Evolutionary conservation across 225 moss, liverwort and hornwort species (phyloP), one percentile per base, ranked within the genome.

Genomic region (Climacium dendroides): DNA sequence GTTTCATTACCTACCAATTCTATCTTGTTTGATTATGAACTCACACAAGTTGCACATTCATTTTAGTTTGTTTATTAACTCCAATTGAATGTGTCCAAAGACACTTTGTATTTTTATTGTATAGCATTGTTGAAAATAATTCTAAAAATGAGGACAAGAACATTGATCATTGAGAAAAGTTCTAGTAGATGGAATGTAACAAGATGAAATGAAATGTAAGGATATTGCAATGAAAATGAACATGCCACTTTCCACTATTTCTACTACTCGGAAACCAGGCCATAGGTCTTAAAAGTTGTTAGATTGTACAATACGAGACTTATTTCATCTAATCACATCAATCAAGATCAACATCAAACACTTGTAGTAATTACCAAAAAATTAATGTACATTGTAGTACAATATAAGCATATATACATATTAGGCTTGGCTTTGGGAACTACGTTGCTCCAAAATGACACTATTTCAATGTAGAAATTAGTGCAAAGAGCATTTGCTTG

Each of bases 321-420:
- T 17, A 3, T 39, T 16, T 43, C 0, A 2, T 66, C 20, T n/a
- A 0, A 0, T 11, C 11, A 20, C 0, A 0, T 11, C 11, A 20
- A 66, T n/a, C 3, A 45, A 13, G 7, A 23, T 37, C 0, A 2
- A 25, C 0, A 0, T 41, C 28, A 43, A 71, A 41, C 0, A 12
- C 28, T 28, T 72, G 3, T 10, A 41, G 9, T 10, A 2, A 10
- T 71, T 71, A 3, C 4, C 0, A 67, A 7, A 71, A 28, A 5
- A 9, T 71, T 43, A 5, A 28, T 0, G 0, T 43, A 2, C 2
- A 71, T 10, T 45, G 2, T 28, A 45, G 17, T 29, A 45, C 7
- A 28, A 17, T 45, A 28, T 0, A 3, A 45, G 6, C 6, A 45
- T 6, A 28, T 16, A 71, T 28, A 71, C n/a, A n/a, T n/a, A 2